Evolutionary conservation across 768 basidiomycete species (phyloP).

Genomic region (Boletus rufocinnamomeus): DNA sequence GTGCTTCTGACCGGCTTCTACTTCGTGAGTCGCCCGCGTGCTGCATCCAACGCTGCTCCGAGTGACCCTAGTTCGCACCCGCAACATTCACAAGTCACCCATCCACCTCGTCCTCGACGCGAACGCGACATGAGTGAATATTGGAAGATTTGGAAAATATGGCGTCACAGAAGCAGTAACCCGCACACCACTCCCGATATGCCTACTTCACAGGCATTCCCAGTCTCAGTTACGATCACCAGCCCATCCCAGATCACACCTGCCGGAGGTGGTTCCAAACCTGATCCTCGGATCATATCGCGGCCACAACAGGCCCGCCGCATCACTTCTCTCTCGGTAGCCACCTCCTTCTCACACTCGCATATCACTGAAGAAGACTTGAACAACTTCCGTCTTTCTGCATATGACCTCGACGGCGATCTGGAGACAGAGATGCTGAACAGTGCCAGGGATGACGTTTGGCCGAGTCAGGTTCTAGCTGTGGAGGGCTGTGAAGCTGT

Average conservation of each 20-base stretch:
- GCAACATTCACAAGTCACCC: conserved; percentile 4
- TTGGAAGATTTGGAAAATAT: conserved; percentile 24
- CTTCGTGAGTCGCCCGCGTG: conserved; percentile 24
- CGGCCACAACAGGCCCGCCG: conserved; percentile 22
- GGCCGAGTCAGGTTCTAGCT: conserved; percentile 11
- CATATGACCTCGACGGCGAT: conserved; percentile 32
- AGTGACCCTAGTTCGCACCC: background rate
- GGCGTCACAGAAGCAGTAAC: conserved; percentile 1
- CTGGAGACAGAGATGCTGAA: conserved; percentile 30
- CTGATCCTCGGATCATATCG: background rate
- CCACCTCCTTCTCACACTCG: conserved; percentile 26
- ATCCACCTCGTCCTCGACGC: background rate
- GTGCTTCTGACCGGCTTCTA: conserved; percentile 31
- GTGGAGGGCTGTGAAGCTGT: conserved; percentile 10
- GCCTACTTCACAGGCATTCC: conserved; percentile 6
- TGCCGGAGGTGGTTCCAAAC: background rate
- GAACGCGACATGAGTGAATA: conserved; percentile 5
- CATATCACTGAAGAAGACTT: conserved; percentile 29
- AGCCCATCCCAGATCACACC: background rate
- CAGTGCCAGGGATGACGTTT: conserved; percentile 24
- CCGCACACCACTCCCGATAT: background rate
- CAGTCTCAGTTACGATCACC: background rate
- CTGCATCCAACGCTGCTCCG: conserved; percentile 2
- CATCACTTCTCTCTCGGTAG: conserved; percentile 23
- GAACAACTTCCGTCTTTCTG: conserved; percentile 21